phyloP scores from a whole-genome alignment of 2,329 filamentous ascomycete genomes.

The Fusarium citri region DNA sequence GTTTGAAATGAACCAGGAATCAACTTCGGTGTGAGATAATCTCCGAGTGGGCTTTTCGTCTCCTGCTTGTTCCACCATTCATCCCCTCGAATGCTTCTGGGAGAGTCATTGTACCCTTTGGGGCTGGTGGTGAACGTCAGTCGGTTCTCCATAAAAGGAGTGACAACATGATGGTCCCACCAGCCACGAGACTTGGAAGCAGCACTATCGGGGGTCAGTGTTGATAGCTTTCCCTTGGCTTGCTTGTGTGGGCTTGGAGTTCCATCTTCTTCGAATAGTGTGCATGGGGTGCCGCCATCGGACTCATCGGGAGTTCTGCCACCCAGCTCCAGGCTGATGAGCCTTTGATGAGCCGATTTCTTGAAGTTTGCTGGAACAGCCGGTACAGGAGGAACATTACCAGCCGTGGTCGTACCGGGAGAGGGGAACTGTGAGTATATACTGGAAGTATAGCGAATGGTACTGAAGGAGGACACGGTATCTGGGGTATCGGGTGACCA shows the following conservation, averaged over 20 bases:
- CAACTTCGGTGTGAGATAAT: slow-evolving; percentile 34
- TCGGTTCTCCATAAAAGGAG: slow-evolving; percentile 69
- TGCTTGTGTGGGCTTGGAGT: slow-evolving; percentile 55
- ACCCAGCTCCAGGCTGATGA: slow-evolving; percentile 53
- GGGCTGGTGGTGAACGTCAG: slow-evolving; percentile 57
- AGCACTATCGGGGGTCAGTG: slow-evolving; percentile 60
- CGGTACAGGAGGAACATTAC: slow-evolving; percentile 69
- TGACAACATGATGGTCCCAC: slow-evolving; percentile 82
- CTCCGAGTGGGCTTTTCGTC: slow-evolving; percentile 26
- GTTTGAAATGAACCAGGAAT: slow-evolving; percentile 42
- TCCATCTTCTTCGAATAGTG: slow-evolving; percentile 78
- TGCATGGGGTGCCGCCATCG: slow-evolving; percentile 68
- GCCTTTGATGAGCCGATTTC: slow-evolving; percentile 48
- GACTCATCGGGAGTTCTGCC: slow-evolving; percentile 57
- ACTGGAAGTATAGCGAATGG: slow-evolving; percentile 64
- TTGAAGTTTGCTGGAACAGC: slow-evolving; percentile 62
- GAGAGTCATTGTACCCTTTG: slow-evolving; percentile 49
- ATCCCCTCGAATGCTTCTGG: slow-evolving; percentile 47
- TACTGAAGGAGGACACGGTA: slow-evolving; percentile 56
- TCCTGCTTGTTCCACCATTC: slow-evolving; percentile 53
- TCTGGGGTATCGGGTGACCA: slow-evolving; percentile 74
- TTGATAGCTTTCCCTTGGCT: slow-evolving; percentile 52
- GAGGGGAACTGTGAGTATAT: slow-evolving; percentile 69
- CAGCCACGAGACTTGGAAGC: slow-evolving; percentile 73
- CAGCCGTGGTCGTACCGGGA: slow-evolving; percentile 45